Percentiles rank a stretch among this genome's conserved stretches.
These are phyloP conservation scores for Populus euphratica DNA, from an alignment of 345 rosid species.

Conservation along the genomic window DNA sequence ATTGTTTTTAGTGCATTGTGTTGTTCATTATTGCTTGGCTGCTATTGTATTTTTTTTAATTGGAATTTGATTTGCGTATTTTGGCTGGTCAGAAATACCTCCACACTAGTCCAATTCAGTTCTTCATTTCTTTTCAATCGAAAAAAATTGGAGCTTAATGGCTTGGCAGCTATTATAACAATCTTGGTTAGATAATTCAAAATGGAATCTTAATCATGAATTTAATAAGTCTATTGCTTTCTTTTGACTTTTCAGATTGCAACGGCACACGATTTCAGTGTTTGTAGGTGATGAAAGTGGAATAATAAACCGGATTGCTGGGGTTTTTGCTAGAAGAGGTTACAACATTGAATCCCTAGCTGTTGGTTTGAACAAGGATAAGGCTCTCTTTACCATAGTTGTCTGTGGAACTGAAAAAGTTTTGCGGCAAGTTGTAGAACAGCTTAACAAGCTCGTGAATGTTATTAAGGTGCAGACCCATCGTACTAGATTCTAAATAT, in stretches of 20 bases:
- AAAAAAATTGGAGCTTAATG: background rate
- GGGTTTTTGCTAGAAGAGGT: slow-evolving; percentile 91
- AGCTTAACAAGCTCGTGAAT: slow-evolving; percentile 90
- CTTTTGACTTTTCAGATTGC: slow-evolving; percentile 42
- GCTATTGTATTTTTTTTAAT: background rate
- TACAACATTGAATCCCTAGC: slow-evolving; percentile 95
- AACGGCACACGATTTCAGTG: slow-evolving; percentile 81
- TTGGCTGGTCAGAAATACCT: background rate
- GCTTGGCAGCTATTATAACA: background rate
- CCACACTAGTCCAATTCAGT: no score
- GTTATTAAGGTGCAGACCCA: slow-evolving; percentile 60
- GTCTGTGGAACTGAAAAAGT: slow-evolving; percentile 78
- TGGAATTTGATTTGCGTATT: background rate
- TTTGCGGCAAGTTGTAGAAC: slow-evolving; percentile 81
- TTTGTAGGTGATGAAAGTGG: slow-evolving; percentile 97
- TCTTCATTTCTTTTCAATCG: background rate
- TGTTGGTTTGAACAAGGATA: slow-evolving; percentile 83
- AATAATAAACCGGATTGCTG: slow-evolving; percentile 90
- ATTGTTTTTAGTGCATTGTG: background rate
- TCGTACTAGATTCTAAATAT: background rate
- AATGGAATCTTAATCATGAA: background rate
- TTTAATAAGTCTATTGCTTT: background rate
- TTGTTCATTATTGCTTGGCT: background rate
- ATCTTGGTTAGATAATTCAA: background rate
- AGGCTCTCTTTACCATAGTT: slow-evolving; percentile 86